Conservation (phyloP, 2,329 filamentous ascomycete species). For the Mariannaea sp. region DNA sequence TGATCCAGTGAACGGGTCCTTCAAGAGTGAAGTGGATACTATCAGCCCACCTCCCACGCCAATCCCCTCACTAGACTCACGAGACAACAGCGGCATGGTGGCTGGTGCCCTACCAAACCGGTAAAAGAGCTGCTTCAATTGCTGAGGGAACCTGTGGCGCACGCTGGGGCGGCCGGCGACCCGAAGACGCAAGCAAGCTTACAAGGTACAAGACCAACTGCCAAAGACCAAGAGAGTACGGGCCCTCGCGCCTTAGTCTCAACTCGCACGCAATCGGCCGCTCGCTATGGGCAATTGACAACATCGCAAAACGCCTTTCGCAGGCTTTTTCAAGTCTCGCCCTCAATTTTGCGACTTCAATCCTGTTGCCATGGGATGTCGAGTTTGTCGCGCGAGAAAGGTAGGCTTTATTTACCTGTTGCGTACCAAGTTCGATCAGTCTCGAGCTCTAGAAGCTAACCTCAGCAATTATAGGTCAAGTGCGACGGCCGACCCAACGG, state of each 20-base stretch:
- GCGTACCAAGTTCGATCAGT: constrained; percentile 2
- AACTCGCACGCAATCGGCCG: constrained; percentile 39
- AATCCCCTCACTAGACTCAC: too few species aligned
- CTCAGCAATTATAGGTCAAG: constrained; percentile 45
- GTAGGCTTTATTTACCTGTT: constrained; percentile 28
- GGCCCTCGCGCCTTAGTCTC: constrained; percentile 34
- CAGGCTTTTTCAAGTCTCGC: constrained; percentile 21
- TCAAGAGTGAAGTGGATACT: constrained; percentile 23
- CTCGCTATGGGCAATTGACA: constrained; percentile 35
- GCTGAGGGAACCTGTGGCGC: constrained; percentile 23
- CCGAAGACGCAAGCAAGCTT: constrained; percentile 18
- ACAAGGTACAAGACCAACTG: too few species aligned
- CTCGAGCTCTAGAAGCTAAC: constrained; percentile 13
- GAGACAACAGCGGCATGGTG: constrained; percentile 3
- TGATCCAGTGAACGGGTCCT: constrained; percentile 32
- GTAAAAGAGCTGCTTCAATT: neutral
- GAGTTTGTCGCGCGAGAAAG: constrained; percentile 49
- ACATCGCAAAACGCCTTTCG: constrained; percentile 29
- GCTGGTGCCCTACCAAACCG: constrained; percentile 11
- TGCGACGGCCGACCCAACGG: constrained; percentile 49
- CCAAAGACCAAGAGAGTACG: constrained; percentile 14
- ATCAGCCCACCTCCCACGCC: constrained; percentile 32
- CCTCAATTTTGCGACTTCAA: constrained; percentile 23
- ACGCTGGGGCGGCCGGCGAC: constrained; percentile 24
- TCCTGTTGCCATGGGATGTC: constrained; percentile 44